Evolutionary conservation across 495 filamentous ascomycete species (phyloP).

Genomic region (Daldinia decipiens): DNA sequence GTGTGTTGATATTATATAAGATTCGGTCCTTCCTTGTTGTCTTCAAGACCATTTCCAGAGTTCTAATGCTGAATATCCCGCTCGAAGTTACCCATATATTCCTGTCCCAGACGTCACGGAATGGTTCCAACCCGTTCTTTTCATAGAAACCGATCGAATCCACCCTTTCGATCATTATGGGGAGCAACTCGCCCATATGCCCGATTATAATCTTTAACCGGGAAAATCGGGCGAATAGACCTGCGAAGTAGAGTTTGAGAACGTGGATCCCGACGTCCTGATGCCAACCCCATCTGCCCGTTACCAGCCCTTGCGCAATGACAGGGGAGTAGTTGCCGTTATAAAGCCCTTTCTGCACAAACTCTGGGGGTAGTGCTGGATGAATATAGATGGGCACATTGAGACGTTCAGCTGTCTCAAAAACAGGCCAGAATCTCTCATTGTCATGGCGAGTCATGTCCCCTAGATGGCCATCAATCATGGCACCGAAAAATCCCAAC

Average conservation of each 20-base stretch:
- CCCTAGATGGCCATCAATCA: slow-evolving; percentile 63
- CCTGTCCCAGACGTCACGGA: slow-evolving; percentile 66
- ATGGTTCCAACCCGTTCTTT: slow-evolving; percentile 57
- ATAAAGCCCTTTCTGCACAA: slow-evolving; percentile 47
- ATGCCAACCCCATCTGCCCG: slow-evolving; percentile 59
- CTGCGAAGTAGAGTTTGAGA: slow-evolving; percentile 48
- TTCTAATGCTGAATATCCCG: slow-evolving; percentile 63
- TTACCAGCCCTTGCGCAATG: slow-evolving; percentile 45
- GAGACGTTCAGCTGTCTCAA: slow-evolving; percentile 59
- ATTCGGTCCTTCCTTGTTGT: slow-evolving; percentile 60
- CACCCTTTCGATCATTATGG: slow-evolving; percentile 71
- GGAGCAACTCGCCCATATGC: slow-evolving; percentile 72
- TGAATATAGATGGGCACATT: slow-evolving; percentile 70
- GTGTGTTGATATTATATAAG: slow-evolving; percentile 70
- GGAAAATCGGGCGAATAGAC: slow-evolving; percentile 63
- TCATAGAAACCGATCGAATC: slow-evolving; percentile 61
- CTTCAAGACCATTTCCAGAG: slow-evolving; percentile 60
- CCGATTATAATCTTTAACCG: slow-evolving; percentile 71
- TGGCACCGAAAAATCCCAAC: slow-evolving; percentile 64
- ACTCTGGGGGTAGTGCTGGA: slow-evolving; percentile 56
- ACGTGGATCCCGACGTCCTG: slow-evolving; percentile 58
- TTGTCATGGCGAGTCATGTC: slow-evolving; percentile 62
- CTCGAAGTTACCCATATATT: slow-evolving; percentile 75
- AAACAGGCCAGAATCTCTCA: slow-evolving; percentile 52
- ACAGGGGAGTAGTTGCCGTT: slow-evolving; percentile 58